phyloP scores from a whole-genome alignment of 2,329 filamentous ascomycete genomes.

The Xylaria digitata region DNA sequence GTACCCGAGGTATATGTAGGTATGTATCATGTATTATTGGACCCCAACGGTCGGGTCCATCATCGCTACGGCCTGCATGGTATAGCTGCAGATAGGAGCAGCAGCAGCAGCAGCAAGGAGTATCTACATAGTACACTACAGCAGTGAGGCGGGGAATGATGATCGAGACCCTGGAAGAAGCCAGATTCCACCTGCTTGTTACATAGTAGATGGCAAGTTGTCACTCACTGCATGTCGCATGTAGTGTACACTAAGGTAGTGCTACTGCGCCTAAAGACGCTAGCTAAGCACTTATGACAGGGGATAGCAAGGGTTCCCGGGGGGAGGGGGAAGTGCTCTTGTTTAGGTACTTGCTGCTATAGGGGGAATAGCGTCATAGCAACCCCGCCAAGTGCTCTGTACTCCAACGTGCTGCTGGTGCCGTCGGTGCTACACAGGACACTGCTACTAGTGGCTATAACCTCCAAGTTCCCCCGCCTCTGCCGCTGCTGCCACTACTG shows the following conservation, averaged over 20 bases:
- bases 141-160: neutral
- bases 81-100: neutral
- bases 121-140: too few relatives aligned
- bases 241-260: too few relatives aligned
- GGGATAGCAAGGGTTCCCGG: neutral
- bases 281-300: neutral
- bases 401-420: neutral
- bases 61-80: slow-evolving; percentile 11
- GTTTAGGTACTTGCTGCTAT: neutral
- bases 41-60: slow-evolving; percentile 34
- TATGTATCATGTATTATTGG: slow-evolving; percentile 9
- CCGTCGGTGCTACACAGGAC: too few relatives aligned
- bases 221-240: slow-evolving; percentile 3
- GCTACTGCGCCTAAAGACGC: too few relatives aligned
- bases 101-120: neutral
- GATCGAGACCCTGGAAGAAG: slow-evolving; percentile 18
- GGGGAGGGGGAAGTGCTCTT: neutral
- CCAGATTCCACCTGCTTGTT: slow-evolving; percentile 4
- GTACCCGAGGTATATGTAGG: too few relatives aligned
- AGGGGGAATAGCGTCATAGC: slow-evolving; percentile 22
- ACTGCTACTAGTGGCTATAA: neutral
- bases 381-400: neutral
- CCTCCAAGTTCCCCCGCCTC: neutral
- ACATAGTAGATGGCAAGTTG: neutral
- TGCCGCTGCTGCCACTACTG: neutral